Base-by-base conservation (phyloP, 1,284 basidiomycete genomes). In the Puccinia polysora region DNA sequence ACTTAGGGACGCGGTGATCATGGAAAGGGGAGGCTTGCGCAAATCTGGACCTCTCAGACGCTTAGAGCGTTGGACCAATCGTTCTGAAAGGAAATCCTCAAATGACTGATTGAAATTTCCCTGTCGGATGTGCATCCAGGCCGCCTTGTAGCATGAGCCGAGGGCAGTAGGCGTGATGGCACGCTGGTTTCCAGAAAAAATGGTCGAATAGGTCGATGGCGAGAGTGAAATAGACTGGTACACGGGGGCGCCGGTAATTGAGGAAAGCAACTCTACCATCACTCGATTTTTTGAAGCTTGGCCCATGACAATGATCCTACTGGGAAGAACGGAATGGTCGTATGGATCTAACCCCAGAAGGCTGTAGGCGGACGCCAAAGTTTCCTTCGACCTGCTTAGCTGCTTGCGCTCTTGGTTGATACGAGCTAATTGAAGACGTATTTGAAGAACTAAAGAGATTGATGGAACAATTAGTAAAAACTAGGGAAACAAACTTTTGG, bases 331-430 rank as follows among this genome's bases (percentile, higher is more conserved):
- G 23, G 53, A 58, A 60, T 50, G 65, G n/a, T 69, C 65, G 28
- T 59, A 69, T 32, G 65, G 65, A 28, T 69, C 47, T 40, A 69
- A 69, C 14, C 55, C 65, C 12, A 69, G 65, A n/a, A 59, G 25
- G 25, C 23, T 67, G 34, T 69, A 59, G n/a, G 30, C 15, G 18
- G 55, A 30, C 6, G 53, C 40, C 32, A 56, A 30, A 43, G 38
- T 23, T 45, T 50, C n/a, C 20, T 43, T 32, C 25, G 45, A 23
- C 34, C 32, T 43, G 6, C 34, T 47, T 20, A 47, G 55, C 25
- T 69, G 25, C 30, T 15, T 59, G 23, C 23, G 25, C 0, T 32
- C 53, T 50, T 69, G 65, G 28, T 43, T 55, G 30, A 59, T 50
- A 36, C 65, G 53, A 43, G 65, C 55, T 20, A 69, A 55, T 45